Evolutionary conservation across 805 yeast species (phyloP).

Genomic region (Wickerhamiella allomyrinae): DNA sequence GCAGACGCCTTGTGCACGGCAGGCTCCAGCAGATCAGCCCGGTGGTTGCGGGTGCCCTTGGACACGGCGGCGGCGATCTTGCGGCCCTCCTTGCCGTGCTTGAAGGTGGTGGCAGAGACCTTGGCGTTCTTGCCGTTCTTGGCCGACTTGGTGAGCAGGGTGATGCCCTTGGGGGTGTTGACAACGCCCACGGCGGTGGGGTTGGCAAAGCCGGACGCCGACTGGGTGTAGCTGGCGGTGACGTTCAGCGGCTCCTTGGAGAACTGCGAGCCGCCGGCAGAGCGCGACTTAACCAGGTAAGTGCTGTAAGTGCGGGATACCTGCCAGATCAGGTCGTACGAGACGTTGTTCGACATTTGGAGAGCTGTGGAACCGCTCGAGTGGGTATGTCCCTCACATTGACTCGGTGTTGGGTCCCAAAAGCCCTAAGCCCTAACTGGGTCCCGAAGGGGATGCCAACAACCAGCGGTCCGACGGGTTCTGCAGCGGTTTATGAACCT

Average conservation of each 20-base stretch:
- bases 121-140: slow-evolving; percentile 37
- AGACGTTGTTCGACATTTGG: slow-evolving; percentile 19
- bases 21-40: slow-evolving; percentile 34
- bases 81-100: slow-evolving; percentile 31
- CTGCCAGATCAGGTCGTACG: slow-evolving; percentile 38
- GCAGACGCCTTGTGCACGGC: slow-evolving; percentile 37
- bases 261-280: slow-evolving; percentile 29
- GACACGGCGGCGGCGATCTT: slow-evolving; percentile 33
- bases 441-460: no score
- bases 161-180: slow-evolving; percentile 25
- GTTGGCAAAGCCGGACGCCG: slow-evolving; percentile 36
- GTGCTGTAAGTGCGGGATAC: slow-evolving; percentile 34
- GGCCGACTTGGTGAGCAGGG: slow-evolving; percentile 30
- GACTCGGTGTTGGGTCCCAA: not conserved
- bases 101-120: slow-evolving; percentile 28
- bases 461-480: no score
- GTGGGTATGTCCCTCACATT: not conserved
- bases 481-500: no score
- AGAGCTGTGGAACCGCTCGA: not conserved
- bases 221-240: slow-evolving; percentile 33
- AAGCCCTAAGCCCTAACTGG: slow-evolving; percentile 4
- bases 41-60: slow-evolving; percentile 33
- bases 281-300: slow-evolving; percentile 34
- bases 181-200: slow-evolving; percentile 36
- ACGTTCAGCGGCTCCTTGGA: slow-evolving; percentile 39